A percentile compares a stretch with the other conserved stretches of the same genome.
phyloP scores from a whole-genome alignment of 805 yeast genomes.

The Cyberlindnera maclurae region DNA sequence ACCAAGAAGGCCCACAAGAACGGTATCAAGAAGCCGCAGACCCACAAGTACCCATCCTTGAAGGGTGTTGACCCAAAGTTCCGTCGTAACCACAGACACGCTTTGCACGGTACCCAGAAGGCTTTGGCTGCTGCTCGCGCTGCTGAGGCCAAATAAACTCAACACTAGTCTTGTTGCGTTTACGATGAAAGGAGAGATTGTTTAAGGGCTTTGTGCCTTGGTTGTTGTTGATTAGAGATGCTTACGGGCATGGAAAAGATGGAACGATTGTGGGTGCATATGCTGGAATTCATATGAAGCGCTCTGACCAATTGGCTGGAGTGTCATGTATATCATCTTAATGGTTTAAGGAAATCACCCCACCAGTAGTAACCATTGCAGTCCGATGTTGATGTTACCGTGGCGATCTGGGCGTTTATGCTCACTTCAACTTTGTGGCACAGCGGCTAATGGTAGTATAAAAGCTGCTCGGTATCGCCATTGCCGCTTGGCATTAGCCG shows the following conservation, averaged over 20 bases:
- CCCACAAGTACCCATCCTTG: constrained; percentile 96
- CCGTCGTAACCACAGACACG: constrained; percentile 99
- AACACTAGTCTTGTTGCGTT: not conserved
- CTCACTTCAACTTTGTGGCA: constrained; percentile 5
- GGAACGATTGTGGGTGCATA: not conserved
- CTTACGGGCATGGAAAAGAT: not conserved
- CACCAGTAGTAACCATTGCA: too few relatives aligned
- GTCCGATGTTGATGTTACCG: not conserved
- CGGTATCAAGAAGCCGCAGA: constrained; percentile 99
- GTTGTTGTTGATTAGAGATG: not conserved
- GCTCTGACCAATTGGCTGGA: constrained; percentile 1
- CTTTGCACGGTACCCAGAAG: constrained; percentile 95
- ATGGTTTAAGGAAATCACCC: constrained; percentile 14
- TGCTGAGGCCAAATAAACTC: constrained; percentile 36
- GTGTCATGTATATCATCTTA: constrained; percentile 21
- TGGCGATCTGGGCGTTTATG: not conserved
- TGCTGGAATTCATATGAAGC: constrained; percentile 1
- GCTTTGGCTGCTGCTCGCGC: constrained; percentile 75
- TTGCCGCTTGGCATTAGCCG: not conserved
- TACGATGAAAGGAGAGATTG: constrained; percentile 1
- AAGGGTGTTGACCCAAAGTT: constrained; percentile 99
- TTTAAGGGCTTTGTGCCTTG: not conserved
- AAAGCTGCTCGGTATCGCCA: not conserved
- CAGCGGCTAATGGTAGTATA: constrained; percentile 2
- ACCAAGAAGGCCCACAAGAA: constrained; percentile 99